Evolutionary conservation across 2,329 filamentous ascomycete species (phyloP), one percentile per base, ranked within the genome.

Genomic region (Didymella lethalis): DNA sequence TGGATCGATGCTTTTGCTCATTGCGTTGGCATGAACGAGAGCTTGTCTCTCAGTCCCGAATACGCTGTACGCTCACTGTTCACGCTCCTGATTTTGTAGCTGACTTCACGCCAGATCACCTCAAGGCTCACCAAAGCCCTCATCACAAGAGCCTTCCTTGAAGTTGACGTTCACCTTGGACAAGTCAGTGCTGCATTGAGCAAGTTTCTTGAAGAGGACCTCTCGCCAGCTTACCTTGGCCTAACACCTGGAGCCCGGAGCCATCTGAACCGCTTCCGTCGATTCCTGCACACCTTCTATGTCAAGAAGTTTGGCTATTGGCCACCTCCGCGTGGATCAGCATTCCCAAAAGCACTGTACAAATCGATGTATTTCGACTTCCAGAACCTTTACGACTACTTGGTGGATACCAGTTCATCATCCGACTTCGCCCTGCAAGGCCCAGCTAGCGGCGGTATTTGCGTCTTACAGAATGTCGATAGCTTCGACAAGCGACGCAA

Each of bases 1-100:
- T 94, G 91, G 81, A 83, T 88, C 11, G 85, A 91, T 68, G 88
- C 91, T 0, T 92, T 93, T 75, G 83, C 85, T 14, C 91, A 95
- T 69, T 92, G 90, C 70, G 88, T 90, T 34, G 91, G 91, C 43
- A 93, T 94, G 90, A 85, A 84, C 59, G 85, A 90, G 20, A 79
- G 80, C 26, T 62, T 93, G 5, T 79, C 81, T 40, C 69, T 77
- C 6, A 85, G 83, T 64, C 73, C 82, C 1, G 90, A 90, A 62
- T 90, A 87, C 61, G 79, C 84, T 73, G 88, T 89, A 78, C 66
- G 84, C 77, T 16, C 10, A 20, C 7, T 16, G 5, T 3, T 44
- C 57, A 23, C 38, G 2, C 1, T 31, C 10, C 8, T 40, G n/a
- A n/a, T 25, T 11, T 18, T 7, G 11, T 5, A 6, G 16, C 59